These are phyloP conservation scores for Candida vartiovaarae DNA, from an alignment of 805 yeast species.

Conservation along the genomic window DNA sequence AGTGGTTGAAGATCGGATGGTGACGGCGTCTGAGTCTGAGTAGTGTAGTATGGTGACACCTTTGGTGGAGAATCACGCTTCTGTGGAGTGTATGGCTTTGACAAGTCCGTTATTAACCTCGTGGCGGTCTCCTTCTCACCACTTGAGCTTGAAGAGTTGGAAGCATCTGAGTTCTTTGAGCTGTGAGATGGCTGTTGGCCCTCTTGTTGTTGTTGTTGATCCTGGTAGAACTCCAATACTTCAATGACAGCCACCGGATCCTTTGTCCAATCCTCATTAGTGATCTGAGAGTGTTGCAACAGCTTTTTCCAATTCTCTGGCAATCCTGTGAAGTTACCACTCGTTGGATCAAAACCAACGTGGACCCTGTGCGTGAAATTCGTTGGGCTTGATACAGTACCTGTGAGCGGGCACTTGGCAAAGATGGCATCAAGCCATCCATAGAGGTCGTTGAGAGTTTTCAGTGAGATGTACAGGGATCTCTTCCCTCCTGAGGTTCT, in stretches of 20 bases:
- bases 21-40: slow-evolving; percentile 4
- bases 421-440: slow-evolving; percentile 89
- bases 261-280: slow-evolving; percentile 84
- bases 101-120: slow-evolving; percentile 36
- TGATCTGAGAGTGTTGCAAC: slow-evolving; percentile 79
- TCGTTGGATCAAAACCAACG: slow-evolving; percentile 78
- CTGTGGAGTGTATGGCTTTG: slow-evolving; percentile 35
- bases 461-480: slow-evolving; percentile 67
- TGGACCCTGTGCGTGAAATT: slow-evolving; percentile 93
- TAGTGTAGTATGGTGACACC: slow-evolving; percentile 21
- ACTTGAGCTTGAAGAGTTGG: slow-evolving; percentile 11
- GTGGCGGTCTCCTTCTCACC: slow-evolving; percentile 17
- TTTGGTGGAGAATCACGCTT: slow-evolving; percentile 36
- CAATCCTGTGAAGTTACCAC: slow-evolving; percentile 84
- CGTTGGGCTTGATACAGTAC: slow-evolving; percentile 81
- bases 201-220: slow-evolving; percentile 17
- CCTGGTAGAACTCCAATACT: slow-evolving; percentile 72
- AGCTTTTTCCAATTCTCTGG: slow-evolving; percentile 92
- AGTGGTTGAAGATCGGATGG: slow-evolving; percentile 36
- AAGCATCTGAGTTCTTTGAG: slow-evolving; percentile 20
- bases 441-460: slow-evolving; percentile 70
- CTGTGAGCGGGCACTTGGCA: slow-evolving; percentile 58
- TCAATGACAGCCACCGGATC: slow-evolving; percentile 95
- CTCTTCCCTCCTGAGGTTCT: slow-evolving; percentile 34
- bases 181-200: slow-evolving; percentile 7